Evolutionary conservation across 345 rosid genomes (phyloP).

Genomic region (Boechera retrofracta): DNA sequence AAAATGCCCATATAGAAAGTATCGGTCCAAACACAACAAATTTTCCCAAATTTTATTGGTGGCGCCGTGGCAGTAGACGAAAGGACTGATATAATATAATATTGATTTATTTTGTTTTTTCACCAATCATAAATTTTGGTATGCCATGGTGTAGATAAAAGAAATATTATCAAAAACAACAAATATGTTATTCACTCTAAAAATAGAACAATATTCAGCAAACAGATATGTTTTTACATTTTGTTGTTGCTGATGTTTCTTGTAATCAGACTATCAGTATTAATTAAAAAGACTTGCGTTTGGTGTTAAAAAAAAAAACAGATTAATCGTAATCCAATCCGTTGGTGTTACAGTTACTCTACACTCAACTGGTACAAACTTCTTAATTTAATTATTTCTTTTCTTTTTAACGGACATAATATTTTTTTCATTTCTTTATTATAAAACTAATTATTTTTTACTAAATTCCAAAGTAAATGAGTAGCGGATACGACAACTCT

Average conservation of each 20-base stretch:
- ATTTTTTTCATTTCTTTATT: too few species aligned
- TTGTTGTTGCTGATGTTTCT: too few species aligned
- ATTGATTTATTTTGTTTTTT: background rate
- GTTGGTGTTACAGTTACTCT: background rate
- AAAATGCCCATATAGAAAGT: background rate
- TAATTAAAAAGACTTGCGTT: too few species aligned
- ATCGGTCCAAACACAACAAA: background rate
- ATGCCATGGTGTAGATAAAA: background rate
- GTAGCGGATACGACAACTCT: conserved; percentile 34
- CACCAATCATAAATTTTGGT: background rate
- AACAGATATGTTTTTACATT: background rate
- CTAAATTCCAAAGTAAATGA: conserved; percentile 21
- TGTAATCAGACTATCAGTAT: too few species aligned
- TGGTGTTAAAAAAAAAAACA: background rate
- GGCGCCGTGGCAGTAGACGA: too few species aligned
- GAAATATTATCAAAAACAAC: background rate
- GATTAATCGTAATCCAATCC: background rate
- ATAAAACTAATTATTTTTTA: background rate
- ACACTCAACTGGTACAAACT: background rate
- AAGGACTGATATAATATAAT: too few species aligned
- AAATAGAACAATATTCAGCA: background rate
- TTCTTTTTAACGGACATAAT: too few species aligned
- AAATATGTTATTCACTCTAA: background rate
- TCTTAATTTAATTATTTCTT: background rate
- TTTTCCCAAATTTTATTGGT: too few species aligned